A percentile compares a stretch with the other conserved stretches of the same genome.
Conservation (phyloP, 106 monocot genomes). For the Dioscorea dumetorum region DNA sequence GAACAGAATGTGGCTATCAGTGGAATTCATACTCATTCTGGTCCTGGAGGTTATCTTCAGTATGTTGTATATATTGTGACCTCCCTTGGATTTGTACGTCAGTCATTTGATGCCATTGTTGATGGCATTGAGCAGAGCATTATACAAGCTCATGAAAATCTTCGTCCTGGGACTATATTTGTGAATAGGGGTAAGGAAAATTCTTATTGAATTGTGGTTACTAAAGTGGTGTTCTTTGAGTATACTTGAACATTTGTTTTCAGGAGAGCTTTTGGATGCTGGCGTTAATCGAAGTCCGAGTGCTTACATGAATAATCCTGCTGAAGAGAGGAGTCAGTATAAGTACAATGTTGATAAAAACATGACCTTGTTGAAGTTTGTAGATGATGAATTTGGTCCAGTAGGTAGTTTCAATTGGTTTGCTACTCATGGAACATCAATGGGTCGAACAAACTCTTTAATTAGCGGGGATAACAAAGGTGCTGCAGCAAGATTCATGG, state of each 20-base stretch:
- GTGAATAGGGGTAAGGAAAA: slow-evolving; percentile 57
- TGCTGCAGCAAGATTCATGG: slow-evolving; percentile 94
- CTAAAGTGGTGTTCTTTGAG: too few relatives aligned
- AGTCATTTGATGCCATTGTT: slow-evolving; percentile 87
- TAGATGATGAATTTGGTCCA: slow-evolving; percentile 71
- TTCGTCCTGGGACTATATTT: slow-evolving; percentile 65
- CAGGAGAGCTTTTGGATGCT: slow-evolving; percentile 91
- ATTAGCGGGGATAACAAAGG: slow-evolving; percentile 97
- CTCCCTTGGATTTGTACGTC: slow-evolving; percentile 83
- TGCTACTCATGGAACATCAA: slow-evolving; percentile 95
- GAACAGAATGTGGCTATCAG: slow-evolving; percentile 85
- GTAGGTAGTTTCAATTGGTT: slow-evolving; percentile 95
- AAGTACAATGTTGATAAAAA: slow-evolving; percentile 68
- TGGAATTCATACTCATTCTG: slow-evolving; percentile 91
- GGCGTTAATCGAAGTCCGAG: slow-evolving; percentile 89
- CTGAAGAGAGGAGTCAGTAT: slow-evolving; percentile 54
- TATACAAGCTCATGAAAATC: slow-evolving; percentile 82
- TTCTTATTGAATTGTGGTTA: too few relatives aligned
- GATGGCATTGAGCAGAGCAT: slow-evolving; percentile 89
- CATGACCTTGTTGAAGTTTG: slow-evolving; percentile 93
- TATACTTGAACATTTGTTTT: slow-evolving; percentile 4
- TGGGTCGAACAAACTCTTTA: slow-evolving; percentile 80
- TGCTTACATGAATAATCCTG: slow-evolving; percentile 81
- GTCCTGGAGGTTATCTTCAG: slow-evolving; percentile 95
- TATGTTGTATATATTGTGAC: slow-evolving; percentile 87